These are phyloP conservation scores for Heliamphora exappendiculata DNA, from an alignment of 148 eudicot genomes.

Conservation along the genomic window DNA sequence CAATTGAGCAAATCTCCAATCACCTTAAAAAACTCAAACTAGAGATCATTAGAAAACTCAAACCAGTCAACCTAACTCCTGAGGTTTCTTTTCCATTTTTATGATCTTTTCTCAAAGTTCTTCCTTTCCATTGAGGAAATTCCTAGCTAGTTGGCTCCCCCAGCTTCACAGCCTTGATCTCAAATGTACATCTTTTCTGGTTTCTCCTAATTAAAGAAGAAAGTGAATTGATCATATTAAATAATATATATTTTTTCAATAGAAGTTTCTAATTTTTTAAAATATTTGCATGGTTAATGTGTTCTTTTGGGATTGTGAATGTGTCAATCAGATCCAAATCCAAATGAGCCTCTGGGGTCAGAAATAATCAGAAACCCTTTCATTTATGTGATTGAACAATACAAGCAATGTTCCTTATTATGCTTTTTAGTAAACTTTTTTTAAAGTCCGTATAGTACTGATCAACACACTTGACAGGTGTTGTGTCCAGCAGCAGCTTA, in stretches of 20 bases:
- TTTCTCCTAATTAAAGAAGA: not conserved
- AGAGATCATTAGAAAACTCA: too few relatives aligned
- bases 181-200: not conserved
- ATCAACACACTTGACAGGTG: constrained; percentile 6
- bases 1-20: too few relatives aligned
- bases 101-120: not conserved
- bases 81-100: not conserved
- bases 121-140: not conserved
- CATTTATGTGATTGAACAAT: constrained; percentile 43
- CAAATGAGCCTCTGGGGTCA: not conserved
- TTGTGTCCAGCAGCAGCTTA: too few relatives aligned
- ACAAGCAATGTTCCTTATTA: constrained; percentile 54
- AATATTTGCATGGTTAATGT: constrained; percentile 38
- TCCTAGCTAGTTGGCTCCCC: not conserved
- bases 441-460: constrained; percentile 48
- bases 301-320: constrained; percentile 11
- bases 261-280: not conserved
- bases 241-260: not conserved
- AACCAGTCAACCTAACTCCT: too few relatives aligned
- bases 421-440: constrained; percentile 36
- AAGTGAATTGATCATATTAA: not conserved
- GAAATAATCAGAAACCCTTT: too few relatives aligned
- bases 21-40: too few relatives aligned
- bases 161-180: not conserved
- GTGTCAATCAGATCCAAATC: constrained; percentile 9